These are phyloP conservation scores for Xylaria cubensis DNA, from an alignment of 495 filamentous ascomycete species.

Conservation along the genomic window DNA sequence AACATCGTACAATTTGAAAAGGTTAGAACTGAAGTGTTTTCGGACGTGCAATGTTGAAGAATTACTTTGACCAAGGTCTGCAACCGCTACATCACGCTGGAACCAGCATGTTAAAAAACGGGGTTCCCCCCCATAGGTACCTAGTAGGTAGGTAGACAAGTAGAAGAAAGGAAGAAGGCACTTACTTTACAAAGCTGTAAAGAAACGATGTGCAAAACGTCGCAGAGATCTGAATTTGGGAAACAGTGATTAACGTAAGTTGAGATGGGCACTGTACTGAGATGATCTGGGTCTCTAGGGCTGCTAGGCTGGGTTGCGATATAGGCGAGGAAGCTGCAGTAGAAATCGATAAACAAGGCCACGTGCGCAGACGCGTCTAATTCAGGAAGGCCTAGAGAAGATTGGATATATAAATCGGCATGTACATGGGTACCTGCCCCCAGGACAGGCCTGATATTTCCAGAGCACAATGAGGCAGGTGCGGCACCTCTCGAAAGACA, in stretches of 20 bases:
- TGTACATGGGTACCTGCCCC: background rate
- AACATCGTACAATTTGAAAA: too few relatives aligned
- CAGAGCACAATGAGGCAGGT: background rate
- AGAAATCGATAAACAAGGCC: background rate
- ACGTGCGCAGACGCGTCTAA: background rate
- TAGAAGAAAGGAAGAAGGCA: background rate
- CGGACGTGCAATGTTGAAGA: too few relatives aligned
- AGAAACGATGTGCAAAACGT: background rate
- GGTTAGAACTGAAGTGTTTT: too few relatives aligned
- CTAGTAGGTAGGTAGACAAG: too few relatives aligned
- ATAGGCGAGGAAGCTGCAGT: background rate
- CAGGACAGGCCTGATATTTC: background rate
- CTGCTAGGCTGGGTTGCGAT: background rate
- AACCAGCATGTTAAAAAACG: too few relatives aligned
- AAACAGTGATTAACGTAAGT: background rate
- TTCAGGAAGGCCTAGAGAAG: background rate
- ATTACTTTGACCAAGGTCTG: too few relatives aligned
- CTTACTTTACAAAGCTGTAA: background rate
- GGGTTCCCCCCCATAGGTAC: too few relatives aligned
- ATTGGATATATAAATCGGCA: background rate
- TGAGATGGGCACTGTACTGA: background rate
- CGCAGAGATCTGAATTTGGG: background rate
- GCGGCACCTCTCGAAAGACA: background rate
- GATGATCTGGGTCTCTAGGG: background rate
- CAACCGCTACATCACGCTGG: too few relatives aligned